Percentiles rank a stretch among this genome's conserved stretches.
Conservation (phyloP, 495 filamentous ascomycete species). For the Pyrenula aspistea region DNA sequence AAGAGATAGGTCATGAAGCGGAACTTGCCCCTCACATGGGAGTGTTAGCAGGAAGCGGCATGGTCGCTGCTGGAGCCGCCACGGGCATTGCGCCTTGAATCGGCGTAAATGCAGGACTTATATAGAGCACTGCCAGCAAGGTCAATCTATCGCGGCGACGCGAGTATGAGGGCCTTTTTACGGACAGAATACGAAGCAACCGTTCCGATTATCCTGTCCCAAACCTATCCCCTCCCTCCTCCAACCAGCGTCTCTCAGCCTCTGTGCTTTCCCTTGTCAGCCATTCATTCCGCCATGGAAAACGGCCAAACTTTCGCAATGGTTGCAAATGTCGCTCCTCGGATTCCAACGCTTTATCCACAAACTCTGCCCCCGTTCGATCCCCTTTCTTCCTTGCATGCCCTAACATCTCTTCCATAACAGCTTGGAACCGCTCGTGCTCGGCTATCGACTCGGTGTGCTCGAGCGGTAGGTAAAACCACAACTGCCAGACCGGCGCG, state of each 20-base stretch:
- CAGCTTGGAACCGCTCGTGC: conserved; percentile 12
- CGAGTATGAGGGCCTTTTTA: no score
- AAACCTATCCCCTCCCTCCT: conserved; percentile 22
- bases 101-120: no score
- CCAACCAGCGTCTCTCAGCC: conserved; percentile 19
- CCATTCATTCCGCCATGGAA: conserved; percentile 24
- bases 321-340: conserved; percentile 17
- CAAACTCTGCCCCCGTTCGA: conserved; percentile 2
- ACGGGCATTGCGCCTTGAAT: no score
- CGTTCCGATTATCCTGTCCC: conserved; percentile 8
- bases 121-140: no score
- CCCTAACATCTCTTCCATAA: conserved; percentile 8
- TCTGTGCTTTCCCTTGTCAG: conserved; percentile 18
- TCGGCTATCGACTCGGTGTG: conserved; percentile 27
- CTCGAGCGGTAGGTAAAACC: conserved; percentile 31
- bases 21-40: no score
- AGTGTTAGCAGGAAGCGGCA: no score
- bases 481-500: conserved; percentile 10
- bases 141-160: no score
- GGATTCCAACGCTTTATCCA: conserved; percentile 2
- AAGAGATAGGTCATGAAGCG: no score
- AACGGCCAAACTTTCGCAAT: conserved; percentile 23
- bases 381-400: conserved; percentile 9
- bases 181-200: no score
- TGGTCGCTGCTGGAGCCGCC: no score